Conservation (phyloP, 2,329 filamentous ascomycete species). For the Ophiocordyceps camponoti-saundersi region DNA sequence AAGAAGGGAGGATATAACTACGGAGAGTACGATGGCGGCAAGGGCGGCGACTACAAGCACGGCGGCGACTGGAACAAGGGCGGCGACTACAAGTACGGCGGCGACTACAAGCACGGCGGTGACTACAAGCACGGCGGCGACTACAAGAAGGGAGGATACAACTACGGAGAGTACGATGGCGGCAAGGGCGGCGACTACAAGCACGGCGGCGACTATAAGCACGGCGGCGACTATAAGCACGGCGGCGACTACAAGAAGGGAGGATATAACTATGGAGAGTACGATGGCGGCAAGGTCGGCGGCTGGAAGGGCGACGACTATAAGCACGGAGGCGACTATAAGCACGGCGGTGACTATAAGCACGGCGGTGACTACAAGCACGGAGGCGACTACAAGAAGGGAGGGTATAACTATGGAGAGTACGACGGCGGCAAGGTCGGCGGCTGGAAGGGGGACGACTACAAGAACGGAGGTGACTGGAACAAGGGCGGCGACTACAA, state of each 20-base stretch:
- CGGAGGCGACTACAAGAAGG: too few species aligned
- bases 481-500: not conserved
- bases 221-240: not conserved
- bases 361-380: too few species aligned
- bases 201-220: not conserved
- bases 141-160: not conserved
- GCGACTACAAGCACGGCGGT: not conserved
- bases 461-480: not conserved
- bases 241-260: too few species aligned
- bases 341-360: too few species aligned
- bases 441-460: not conserved
- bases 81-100: not conserved
- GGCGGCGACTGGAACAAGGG: not conserved
- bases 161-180: not conserved
- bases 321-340: too few species aligned
- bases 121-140: not conserved
- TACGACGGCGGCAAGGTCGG: not conserved
- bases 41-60: not conserved
- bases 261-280: too few species aligned
- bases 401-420: too few species aligned
- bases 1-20: not conserved
- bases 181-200: not conserved
- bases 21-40: not conserved
- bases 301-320: too few species aligned
- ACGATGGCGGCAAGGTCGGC: too few species aligned